Evolutionary conservation across 164 flowering plant genomes (phyloP), one percentile per base, ranked within the genome.

Genomic region (Chimonanthus praecox): DNA sequence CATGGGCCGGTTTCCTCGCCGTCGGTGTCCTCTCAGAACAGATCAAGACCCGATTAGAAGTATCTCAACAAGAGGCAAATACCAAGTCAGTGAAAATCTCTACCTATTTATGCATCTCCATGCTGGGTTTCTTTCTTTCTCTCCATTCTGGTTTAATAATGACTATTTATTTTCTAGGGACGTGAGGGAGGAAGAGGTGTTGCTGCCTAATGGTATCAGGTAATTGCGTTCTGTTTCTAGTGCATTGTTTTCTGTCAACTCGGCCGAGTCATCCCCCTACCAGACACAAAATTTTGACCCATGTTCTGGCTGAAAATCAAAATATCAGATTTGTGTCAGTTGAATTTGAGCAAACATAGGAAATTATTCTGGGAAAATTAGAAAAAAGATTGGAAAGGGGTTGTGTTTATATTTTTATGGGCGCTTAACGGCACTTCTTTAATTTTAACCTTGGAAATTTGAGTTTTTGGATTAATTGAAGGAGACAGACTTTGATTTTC

Each of bases 21-120:
- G 49, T 87, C 69, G 97, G 97, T 6, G 97, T 94, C 0, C 20
- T 94, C 75, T 91, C 97, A 33, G 95, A 94, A 77, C 98, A 92
- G 81, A 76, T 94, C 62, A 92, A 94, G 72, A 92, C 97, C 70
- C 89, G 91, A 20, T 78, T 89, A 16, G 94, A 92, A 80, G 94
- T 88, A 60, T 87, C 90, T 20, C 88, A 94, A 49, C 83, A 89
- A 76, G 89, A 84, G 80, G 86, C 90, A 7, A 87, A 87, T 68
- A 88, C 95, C 64, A 91, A 90, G 97, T 87, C 16, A 9, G 6
- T 33, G 9, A 2, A 11, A 68, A 66, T 58, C 58, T 61, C 73
- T 58, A 9, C 15, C 15, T 50, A 18, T 43, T 16, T 47, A 11
- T 58, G n/a, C 6, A 47, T 73, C 2, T 48, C 66, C n/a, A 21